Base-by-base conservation (phyloP, 179 eudicot species). In the Beta macrorhiza region DNA sequence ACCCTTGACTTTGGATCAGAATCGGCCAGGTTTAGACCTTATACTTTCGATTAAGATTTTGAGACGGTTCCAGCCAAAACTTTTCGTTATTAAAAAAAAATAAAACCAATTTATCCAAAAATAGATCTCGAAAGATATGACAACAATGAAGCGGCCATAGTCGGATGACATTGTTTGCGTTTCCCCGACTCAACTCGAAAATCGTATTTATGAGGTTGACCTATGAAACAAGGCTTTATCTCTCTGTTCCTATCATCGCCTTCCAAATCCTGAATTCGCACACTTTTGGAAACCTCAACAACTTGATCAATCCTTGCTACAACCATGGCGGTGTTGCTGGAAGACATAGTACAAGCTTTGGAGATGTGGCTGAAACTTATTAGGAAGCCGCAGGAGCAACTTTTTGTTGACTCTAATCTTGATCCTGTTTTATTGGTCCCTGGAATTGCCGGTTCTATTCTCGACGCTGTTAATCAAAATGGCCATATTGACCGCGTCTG, bases 351-450 rank as follows among this genome's bases (percentile, higher is more conserved):
- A 19, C 78, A 86, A 83, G 88, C 91, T 47, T 80, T 90, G 65
- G 98, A 92, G 86, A 75, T 90, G 78, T 92, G 93, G 93, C 71
- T 95, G 80, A 92, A 85, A 86, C 77, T 89, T 22, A 78, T 91
- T 22, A 77, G 81, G 82, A 78, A 87, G 82, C 88, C 89, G 2
- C 77, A 74, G 14, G 77, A 74, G 17, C 77, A 90, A 79, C 90
- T 92, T 0, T 89, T 64, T 68, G 91, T 94, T 7, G 92, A 92
- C 85, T 91, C 99, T 14, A 85, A 90, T 47, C 97, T 94, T 15
- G 97, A 96, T 74, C 99, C 99, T 7, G 99, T 96, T 58, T 91
- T 96, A 0, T 78, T 96, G 70, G 94, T 96, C 1, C 99, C 98
- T 5, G 99, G 99, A 6, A 87, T 96, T 45, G 99, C 98, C 45